Conservation (phyloP, 202 grass and related monocot species). For the Setaria italica region DNA sequence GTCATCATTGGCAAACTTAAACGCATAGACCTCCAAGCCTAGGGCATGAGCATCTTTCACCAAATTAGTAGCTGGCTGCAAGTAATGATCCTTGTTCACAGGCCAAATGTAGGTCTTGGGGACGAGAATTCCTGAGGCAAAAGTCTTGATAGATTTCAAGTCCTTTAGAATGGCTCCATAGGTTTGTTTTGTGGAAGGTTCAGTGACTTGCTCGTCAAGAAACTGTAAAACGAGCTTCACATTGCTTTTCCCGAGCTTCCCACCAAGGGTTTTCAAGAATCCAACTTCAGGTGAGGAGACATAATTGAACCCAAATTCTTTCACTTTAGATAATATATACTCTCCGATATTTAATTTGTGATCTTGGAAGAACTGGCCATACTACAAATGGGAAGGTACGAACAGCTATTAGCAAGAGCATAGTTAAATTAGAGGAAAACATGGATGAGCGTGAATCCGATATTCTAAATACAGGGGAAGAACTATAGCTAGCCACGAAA, state of each 20-base stretch:
- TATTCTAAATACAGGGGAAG: neutral
- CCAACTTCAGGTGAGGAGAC: slow-evolving; percentile 85
- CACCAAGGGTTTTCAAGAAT: slow-evolving; percentile 75
- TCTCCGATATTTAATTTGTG: slow-evolving; percentile 59
- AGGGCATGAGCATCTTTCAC: slow-evolving; percentile 78
- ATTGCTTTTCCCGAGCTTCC: slow-evolving; percentile 56
- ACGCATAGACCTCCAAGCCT: slow-evolving; percentile 76
- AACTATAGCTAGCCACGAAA: neutral
- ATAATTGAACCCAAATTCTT: slow-evolving; percentile 53
- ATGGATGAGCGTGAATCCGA: slow-evolving; percentile 1
- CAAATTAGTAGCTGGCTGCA: slow-evolving; percentile 66
- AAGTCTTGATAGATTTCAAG: slow-evolving; percentile 68
- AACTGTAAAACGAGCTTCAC: slow-evolving; percentile 77
- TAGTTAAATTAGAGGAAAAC: neutral
- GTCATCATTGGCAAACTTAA: slow-evolving; percentile 76
- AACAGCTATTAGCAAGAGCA: neutral
- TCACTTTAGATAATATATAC: slow-evolving; percentile 58
- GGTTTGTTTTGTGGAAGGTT: slow-evolving; percentile 64
- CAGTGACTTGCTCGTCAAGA: slow-evolving; percentile 50
- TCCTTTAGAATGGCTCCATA: slow-evolving; percentile 75
- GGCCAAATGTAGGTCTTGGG: slow-evolving; percentile 92
- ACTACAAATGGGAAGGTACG: slow-evolving; percentile 7
- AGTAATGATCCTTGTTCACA: slow-evolving; percentile 63
- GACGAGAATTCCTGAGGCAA: slow-evolving; percentile 83
- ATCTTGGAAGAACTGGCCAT: slow-evolving; percentile 56